Base-by-base conservation (phyloP, 495 filamentous ascomycete species). In the Talaromyces proteolyticus region DNA sequence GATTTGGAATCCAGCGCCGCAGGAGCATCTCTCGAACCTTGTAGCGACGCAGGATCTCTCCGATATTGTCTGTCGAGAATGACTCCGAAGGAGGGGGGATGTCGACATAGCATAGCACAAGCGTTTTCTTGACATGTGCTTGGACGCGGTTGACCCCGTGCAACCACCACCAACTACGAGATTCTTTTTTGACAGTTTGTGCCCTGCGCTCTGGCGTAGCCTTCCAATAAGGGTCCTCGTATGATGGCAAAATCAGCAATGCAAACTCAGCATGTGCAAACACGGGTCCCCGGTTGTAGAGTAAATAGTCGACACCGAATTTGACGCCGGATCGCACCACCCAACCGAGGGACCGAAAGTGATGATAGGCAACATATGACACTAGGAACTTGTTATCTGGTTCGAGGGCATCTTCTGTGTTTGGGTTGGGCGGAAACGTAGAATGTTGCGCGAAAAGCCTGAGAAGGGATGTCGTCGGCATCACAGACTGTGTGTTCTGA, bases 291-390 rank as follows among this genome's bases (percentile, higher is more conserved):
- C 91, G 85, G 51, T 91, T 82, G 69, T 99, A 99, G 20, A 99
- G 77, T 19, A 99, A 74, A 68, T 86, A 95, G 65, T 99, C 94
- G 21, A 88, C 86, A 48, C 85, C 88, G 60, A 99, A 99, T 65
- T 99, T 99, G 57, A 95, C 81, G 37, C 94, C 93, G 20, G 87
- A 81, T 16, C 94, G 86, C 1, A 92, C 82, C n/a, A 96, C 88
- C 93, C 93, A 99, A 42, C 93, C 93, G 0, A 97, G 77, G 6
- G 91, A 94, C 20, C 93, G 88, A 69, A 93, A 99, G 65, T 99
- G 93, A 59, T 99, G 93, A 59, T 96, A 99, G 12, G 86, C 87
- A 24, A 81, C 80, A 61, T 97, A 99, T 26, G 86, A 82, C 19
- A 93, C 60, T 40, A 96, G 71, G 67, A 99, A 97, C 0, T 86